A percentile compares a stretch with the other conserved stretches of the same genome.
Conservation (phyloP, 2,329 filamentous ascomycete genomes). For the Aspergillus ibericus region DNA sequence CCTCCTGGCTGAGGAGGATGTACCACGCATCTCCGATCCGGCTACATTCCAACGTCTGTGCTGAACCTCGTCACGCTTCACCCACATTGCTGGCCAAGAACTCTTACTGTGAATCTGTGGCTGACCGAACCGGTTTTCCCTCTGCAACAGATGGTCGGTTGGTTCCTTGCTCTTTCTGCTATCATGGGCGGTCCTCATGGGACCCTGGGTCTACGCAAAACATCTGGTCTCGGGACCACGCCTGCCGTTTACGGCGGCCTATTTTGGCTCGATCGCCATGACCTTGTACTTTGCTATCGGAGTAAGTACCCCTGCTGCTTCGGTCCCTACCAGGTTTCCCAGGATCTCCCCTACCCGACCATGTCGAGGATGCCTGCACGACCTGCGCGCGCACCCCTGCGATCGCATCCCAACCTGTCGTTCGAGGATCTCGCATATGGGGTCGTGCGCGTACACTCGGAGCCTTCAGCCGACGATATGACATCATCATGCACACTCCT, state of each 20-base stretch:
- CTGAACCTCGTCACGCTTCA: constrained; percentile 5
- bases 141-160: constrained; percentile 76
- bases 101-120: constrained; percentile 16
- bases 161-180: constrained; percentile 86
- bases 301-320: constrained; percentile 59
- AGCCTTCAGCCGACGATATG: constrained; percentile 1
- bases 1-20: constrained; percentile 19
- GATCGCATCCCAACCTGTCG: constrained; percentile 1
- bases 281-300: constrained; percentile 91
- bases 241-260: constrained; percentile 88
- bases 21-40: constrained; percentile 5
- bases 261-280: constrained; percentile 88
- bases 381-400: background rate
- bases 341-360: background rate
- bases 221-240: constrained; percentile 83
- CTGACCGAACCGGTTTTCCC: constrained; percentile 26
- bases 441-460: background rate
- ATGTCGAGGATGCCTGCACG: constrained; percentile 2
- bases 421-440: constrained; percentile 5
- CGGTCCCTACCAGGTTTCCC: background rate
- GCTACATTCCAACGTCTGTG: constrained; percentile 6
- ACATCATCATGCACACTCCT: constrained; percentile 1
- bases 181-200: constrained; percentile 94
- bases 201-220: constrained; percentile 75
- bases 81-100: background rate